A percentile compares a stretch with the other conserved stretches of the same genome.
These are phyloP conservation scores for Coniochaeta hoffmannii DNA, from an alignment of 2,329 filamentous ascomycete species.

Conservation along the genomic window DNA sequence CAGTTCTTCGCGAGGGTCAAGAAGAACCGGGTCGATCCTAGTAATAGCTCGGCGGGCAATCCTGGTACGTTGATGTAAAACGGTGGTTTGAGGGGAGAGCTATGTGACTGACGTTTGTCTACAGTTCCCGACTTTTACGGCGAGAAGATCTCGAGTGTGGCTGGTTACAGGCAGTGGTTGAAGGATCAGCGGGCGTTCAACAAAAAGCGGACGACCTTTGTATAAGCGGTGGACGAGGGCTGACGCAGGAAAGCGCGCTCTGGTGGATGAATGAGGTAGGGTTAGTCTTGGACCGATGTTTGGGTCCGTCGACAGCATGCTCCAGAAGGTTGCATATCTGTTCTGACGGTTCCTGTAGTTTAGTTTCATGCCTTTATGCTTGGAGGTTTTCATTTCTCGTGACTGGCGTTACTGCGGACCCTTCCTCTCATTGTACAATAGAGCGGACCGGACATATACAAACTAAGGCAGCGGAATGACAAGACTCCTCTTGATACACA, in stretches of 20 bases:
- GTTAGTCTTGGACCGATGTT: background rate
- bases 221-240: slow-evolving; percentile 30
- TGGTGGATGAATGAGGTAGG: too few species aligned
- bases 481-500: slow-evolving; percentile 4
- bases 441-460: background rate
- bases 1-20: slow-evolving; percentile 90
- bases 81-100: background rate
- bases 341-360: background rate
- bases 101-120: slow-evolving; percentile 3
- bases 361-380: background rate
- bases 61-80: slow-evolving; percentile 44
- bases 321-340: background rate
- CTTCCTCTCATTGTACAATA: slow-evolving; percentile 3
- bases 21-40: slow-evolving; percentile 86
- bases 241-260: background rate
- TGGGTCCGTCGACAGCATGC: background rate
- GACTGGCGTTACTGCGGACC: background rate
- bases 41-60: slow-evolving; percentile 80
- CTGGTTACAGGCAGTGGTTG: slow-evolving; percentile 88
- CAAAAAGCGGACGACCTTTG: slow-evolving; percentile 69
- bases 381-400: background rate
- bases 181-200: slow-evolving; percentile 98
- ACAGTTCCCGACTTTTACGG: slow-evolving; percentile 92
- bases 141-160: slow-evolving; percentile 92
- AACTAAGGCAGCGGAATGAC: background rate